Percentiles rank a stretch among this genome's conserved stretches.
Evolutionary conservation across 139 green algal genomes (phyloP).

Genomic region (Chlamydomonas sphaeroides): DNA sequence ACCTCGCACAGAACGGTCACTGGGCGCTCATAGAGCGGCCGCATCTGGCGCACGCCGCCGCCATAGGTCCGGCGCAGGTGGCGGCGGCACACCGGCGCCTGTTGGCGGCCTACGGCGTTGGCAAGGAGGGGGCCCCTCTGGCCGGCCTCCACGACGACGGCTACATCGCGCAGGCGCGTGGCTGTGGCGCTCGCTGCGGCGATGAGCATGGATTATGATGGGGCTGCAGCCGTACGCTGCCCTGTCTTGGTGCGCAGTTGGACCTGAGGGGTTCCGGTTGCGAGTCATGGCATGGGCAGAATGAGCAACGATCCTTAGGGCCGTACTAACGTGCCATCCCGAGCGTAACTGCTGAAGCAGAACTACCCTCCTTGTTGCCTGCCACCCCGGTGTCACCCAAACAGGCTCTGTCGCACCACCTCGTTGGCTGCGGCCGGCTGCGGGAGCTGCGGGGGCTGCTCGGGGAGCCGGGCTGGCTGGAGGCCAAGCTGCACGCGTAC

Average conservation of each 20-base stretch:
- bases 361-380: neutral
- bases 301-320: too few relatives aligned
- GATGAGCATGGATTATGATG: too few relatives aligned
- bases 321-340: neutral
- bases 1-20: too few relatives aligned
- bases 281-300: too few relatives aligned
- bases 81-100: constrained; percentile 9
- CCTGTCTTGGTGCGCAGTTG: neutral
- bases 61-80: neutral
- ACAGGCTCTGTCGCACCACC: constrained; percentile 66
- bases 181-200: too few relatives aligned
- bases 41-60: constrained; percentile 26
- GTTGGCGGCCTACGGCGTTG: neutral
- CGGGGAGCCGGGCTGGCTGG: constrained; percentile 72
- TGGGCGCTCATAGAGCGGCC: neutral
- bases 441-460: constrained; percentile 65
- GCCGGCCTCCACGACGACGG: constrained; percentile 58
- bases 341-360: neutral
- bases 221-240: too few relatives aligned
- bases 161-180: constrained; percentile 72
- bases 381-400: too few relatives aligned
- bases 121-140: neutral
- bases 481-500: constrained; percentile 77
- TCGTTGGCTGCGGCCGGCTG: constrained; percentile 56
- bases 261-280: too few relatives aligned